Conservation (phyloP, 257 asterid genomes). For the Gynochthodes officinalis region DNA sequence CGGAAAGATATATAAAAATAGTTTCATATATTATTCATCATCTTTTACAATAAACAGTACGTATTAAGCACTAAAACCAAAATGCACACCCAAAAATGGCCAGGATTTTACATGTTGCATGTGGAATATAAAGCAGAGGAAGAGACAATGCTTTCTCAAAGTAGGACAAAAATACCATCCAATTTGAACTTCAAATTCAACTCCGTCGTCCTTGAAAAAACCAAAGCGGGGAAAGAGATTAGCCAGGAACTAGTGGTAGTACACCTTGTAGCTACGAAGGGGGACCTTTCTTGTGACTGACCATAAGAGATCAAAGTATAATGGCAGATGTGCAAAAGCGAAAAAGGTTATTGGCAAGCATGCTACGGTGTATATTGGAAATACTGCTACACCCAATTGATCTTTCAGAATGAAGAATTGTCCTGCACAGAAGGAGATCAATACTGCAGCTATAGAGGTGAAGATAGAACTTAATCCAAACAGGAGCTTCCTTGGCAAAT, state of each 20-base stretch:
- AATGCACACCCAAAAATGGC: not conserved
- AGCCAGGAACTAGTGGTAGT: slow-evolving; percentile 1
- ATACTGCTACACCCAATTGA: slow-evolving; percentile 23
- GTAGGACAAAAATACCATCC: not conserved
- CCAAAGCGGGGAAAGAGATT: not conserved
- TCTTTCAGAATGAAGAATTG: slow-evolving; percentile 46
- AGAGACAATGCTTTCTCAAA: too few relatives aligned
- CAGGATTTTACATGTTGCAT: not conserved
- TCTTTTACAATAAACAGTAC: not conserved
- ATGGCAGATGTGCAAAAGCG: slow-evolving; percentile 44
- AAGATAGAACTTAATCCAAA: slow-evolving; percentile 45
- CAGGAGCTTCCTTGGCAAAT: slow-evolving; percentile 49
- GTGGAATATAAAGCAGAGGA: too few relatives aligned
- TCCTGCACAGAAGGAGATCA: slow-evolving; percentile 57
- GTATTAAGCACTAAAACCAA: not conserved
- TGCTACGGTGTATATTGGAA: slow-evolving; percentile 43
- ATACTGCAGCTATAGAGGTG: slow-evolving; percentile 51
- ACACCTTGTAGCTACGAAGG: slow-evolving; percentile 37
- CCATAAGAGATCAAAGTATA: slow-evolving; percentile 54
- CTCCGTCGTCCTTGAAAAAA: not conserved
- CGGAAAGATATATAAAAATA: too few relatives aligned
- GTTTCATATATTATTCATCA: too few relatives aligned
- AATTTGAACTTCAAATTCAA: not conserved
- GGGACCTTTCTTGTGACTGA: slow-evolving; percentile 38
- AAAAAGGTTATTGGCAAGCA: slow-evolving; percentile 43